Base-by-base conservation (phyloP, 192 early-diverging fungal genomes). In the Lobosporangium transversale region DNA sequence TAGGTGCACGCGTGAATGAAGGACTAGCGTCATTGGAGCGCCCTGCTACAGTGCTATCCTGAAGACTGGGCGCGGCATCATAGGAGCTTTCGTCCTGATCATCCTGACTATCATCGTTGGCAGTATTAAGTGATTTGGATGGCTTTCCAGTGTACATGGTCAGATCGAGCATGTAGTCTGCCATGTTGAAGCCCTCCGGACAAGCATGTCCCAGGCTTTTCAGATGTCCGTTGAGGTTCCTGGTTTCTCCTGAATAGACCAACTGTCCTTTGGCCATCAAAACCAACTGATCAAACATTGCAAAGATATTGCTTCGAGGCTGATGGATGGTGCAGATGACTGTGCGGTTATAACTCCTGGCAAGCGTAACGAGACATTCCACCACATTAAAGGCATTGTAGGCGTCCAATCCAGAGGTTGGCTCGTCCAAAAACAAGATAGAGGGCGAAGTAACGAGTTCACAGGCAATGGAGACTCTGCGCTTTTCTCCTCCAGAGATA, bases 381-480 rank as follows among this genome's bases (percentile, higher is more conserved):
- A 98, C 89, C 0, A 98, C 96, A 82, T 95, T 97, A 61, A 91
- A 93, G 0, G 96, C 96, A 70, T 95, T 96, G 83, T 93, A 97
- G 29, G 94, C 84, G 78, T 98, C 96, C 36, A 98, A 78, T 17
- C 94, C 94, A 31, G 86, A 89, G 0, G 93, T 94, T 18, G 93
- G 91, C 70, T 94, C 93, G 55, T 94, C 92, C 63, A 98, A 79
- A 61, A 97, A 96, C 51, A 98, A 80, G 63, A 98, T 93, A 15
- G 90, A 90, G 1, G 95, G 95, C 7, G 90, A 90, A 0, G 95
- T 96, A n/a, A 98, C 95, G 30, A 98, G 83, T 59, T 96, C 95
- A 51, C 93, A 94, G 36, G 94, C 97, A 83, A 98, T 97, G 21
- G 91, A 90, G 0, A 98, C 95, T 45, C 97, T 89, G 44, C 95